Conservation (phyloP, 2,329 filamentous ascomycete genomes). For the Aureobasidium sp. region DNA sequence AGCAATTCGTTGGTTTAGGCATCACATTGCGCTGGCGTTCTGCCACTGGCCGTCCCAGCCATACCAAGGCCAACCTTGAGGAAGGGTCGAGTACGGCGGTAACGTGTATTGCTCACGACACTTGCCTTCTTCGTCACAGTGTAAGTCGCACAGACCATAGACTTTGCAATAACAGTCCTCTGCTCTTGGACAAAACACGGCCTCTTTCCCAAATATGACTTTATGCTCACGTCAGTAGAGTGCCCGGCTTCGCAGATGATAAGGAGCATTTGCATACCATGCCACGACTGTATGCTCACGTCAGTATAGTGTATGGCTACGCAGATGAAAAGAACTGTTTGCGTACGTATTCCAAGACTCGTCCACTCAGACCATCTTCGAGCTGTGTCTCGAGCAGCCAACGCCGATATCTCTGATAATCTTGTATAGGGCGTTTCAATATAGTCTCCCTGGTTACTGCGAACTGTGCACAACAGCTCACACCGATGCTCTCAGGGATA, state of each 20-base stretch:
- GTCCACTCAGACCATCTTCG: constrained; percentile 42
- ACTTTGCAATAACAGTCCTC: constrained; percentile 60
- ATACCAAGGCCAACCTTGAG: constrained; percentile 54
- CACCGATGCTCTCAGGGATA: constrained; percentile 41
- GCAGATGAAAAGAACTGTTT: too few relatives aligned
- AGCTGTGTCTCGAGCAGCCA: constrained; percentile 45
- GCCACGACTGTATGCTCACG: constrained; percentile 36
- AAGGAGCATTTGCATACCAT: constrained; percentile 28
- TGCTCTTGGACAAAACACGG: constrained; percentile 54
- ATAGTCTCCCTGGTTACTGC: constrained; percentile 45
- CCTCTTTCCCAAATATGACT: constrained; percentile 16
- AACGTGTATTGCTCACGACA: constrained; percentile 55
- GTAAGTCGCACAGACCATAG: constrained; percentile 54
- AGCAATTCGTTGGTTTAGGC: neutral
- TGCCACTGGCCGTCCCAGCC: constrained; percentile 44
- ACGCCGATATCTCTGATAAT: constrained; percentile 43
- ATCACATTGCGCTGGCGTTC: neutral
- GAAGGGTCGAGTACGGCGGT: constrained; percentile 52
- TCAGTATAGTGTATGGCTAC: too few relatives aligned
- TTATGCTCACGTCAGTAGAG: neutral
- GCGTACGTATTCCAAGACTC: too few relatives aligned
- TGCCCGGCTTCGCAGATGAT: neutral
- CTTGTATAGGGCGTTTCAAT: constrained; percentile 37
- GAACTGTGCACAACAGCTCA: constrained; percentile 51
- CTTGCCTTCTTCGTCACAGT: constrained; percentile 35